These are phyloP conservation scores for Porogramme epimiltina DNA, from an alignment of 1,284 basidiomycete species.

Conservation along the genomic window DNA sequence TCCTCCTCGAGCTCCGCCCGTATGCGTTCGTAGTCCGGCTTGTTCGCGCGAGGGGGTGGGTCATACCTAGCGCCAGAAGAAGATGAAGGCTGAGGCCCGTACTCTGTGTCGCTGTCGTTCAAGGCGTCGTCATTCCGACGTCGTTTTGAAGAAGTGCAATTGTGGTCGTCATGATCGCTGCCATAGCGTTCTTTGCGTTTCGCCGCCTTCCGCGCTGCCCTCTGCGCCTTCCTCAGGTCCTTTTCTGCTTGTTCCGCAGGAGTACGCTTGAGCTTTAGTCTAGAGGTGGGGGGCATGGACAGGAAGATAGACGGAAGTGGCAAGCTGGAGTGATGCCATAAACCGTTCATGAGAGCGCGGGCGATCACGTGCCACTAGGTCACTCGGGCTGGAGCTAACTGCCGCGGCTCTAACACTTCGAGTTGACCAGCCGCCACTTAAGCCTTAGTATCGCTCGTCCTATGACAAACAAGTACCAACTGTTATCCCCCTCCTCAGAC, in stretches of 20 bases:
- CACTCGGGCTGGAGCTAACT: too few relatives aligned
- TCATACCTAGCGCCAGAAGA: constrained; percentile 12
- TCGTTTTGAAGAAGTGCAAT: constrained; percentile 9
- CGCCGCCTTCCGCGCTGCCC: constrained; percentile 42
- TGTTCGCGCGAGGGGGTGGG: constrained; percentile 28
- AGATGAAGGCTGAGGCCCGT: constrained; percentile 30
- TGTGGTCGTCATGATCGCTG: constrained; percentile 1
- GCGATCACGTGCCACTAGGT: too few relatives aligned
- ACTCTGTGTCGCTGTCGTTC: constrained; percentile 26
- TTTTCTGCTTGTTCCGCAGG: constrained; percentile 65
- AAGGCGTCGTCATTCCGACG: constrained; percentile 13
- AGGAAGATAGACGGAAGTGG: background rate
- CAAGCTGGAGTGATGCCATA: background rate
- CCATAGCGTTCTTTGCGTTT: constrained; percentile 27
- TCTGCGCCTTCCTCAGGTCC: constrained; percentile 49
- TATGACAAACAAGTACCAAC: too few relatives aligned
- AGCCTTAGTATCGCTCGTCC: too few relatives aligned
- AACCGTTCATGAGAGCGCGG: too few relatives aligned
- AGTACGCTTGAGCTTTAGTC: constrained; percentile 72
- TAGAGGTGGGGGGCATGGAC: constrained; percentile 25
- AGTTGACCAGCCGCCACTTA: too few relatives aligned
- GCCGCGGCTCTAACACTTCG: too few relatives aligned
- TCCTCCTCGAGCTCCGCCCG: constrained; percentile 60
- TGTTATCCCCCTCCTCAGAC: too few relatives aligned
- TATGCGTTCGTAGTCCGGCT: constrained; percentile 51